Conservation (phyloP, 148 eudicot species). For the Rheum nobile region DNA sequence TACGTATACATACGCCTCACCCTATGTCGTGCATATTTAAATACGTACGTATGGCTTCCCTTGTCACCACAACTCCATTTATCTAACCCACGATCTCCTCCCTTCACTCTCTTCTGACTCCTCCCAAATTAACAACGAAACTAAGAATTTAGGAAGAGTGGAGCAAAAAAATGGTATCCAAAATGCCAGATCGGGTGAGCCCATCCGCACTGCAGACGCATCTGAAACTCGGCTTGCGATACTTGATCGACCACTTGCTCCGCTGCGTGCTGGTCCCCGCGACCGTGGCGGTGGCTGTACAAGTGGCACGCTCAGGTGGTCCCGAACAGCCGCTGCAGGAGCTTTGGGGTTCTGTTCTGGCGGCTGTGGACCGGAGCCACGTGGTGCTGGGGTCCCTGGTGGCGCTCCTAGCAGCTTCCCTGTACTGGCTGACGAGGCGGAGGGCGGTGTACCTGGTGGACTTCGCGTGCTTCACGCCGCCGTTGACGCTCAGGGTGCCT, state of each 20-base stretch:
- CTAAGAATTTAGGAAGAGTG: neutral
- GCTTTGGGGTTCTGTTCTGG: neutral
- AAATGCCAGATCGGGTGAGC: neutral
- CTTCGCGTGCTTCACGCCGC: constrained; percentile 33
- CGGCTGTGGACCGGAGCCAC: too few relatives aligned
- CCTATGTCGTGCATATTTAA: too few relatives aligned
- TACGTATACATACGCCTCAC: too few relatives aligned
- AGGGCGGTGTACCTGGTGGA: constrained; percentile 30
- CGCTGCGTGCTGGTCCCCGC: neutral
- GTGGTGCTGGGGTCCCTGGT: neutral
- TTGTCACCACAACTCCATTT: too few relatives aligned
- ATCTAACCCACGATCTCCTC: too few relatives aligned
- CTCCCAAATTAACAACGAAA: neutral
- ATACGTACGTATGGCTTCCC: too few relatives aligned
- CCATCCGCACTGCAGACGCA: neutral
- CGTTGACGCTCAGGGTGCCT: constrained; percentile 17
- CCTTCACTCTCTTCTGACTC: neutral
- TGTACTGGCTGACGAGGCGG: constrained; percentile 18
- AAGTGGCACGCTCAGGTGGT: neutral
- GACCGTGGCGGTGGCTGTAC: neutral
- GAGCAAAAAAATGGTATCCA: neutral
- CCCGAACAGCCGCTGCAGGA: neutral
- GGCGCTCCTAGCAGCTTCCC: constrained; percentile 1
- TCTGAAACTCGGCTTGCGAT: neutral
- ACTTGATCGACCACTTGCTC: neutral